Evolutionary conservation across 495 filamentous ascomycete genomes (phyloP).

Genomic region (Bacidia rubella): DNA sequence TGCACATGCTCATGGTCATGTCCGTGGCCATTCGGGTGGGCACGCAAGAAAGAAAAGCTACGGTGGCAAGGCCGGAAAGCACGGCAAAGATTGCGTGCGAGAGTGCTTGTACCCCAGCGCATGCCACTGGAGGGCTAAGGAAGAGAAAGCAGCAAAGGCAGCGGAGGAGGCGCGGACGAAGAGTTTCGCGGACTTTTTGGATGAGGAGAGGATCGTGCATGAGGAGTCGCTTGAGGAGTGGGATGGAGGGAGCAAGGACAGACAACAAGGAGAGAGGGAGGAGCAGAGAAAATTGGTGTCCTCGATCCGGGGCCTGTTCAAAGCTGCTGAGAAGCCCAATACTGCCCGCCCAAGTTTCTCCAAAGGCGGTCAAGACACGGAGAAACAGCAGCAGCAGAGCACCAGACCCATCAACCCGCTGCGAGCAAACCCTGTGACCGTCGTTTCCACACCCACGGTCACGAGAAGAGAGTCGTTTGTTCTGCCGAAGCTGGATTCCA

Average conservation of each 20-base stretch:
- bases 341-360: slow-evolving; percentile 2
- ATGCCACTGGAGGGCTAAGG: slow-evolving; percentile 13
- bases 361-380: too few relatives aligned
- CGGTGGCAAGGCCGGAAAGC: background rate
- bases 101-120: slow-evolving; percentile 15
- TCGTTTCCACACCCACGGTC: background rate
- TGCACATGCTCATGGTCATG: too few relatives aligned
- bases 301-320: slow-evolving; percentile 1
- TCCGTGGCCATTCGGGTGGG: background rate
- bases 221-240: background rate
- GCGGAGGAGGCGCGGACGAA: background rate
- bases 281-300: slow-evolving; percentile 1
- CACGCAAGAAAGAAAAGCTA: background rate
- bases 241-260: background rate
- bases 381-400: too few relatives aligned
- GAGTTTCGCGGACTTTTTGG: background rate
- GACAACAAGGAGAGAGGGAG: background rate
- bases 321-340: background rate
- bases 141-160: slow-evolving; percentile 1
- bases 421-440: too few relatives aligned
- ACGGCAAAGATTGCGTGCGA: slow-evolving; percentile 3
- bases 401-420: too few relatives aligned
- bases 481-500: background rate
- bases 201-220: slow-evolving; percentile 2
- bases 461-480: background rate